Percentiles rank a stretch among this genome's conserved stretches.
Conservation (phyloP, 2,329 filamentous ascomycete genomes). For the Pestalotiopsis sp. region DNA sequence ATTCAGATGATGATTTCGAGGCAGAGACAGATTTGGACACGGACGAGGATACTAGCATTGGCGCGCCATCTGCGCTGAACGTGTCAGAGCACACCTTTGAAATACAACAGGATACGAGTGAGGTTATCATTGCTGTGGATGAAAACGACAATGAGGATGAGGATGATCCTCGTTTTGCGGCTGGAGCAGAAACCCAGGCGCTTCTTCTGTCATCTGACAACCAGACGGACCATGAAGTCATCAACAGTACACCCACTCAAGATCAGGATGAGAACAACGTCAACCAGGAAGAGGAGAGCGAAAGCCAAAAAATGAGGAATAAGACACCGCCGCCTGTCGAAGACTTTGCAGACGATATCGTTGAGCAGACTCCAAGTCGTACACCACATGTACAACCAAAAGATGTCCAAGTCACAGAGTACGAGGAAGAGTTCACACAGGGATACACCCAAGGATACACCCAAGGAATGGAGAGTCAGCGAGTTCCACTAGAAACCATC, state of each 20-base stretch:
- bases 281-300: not conserved
- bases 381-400: conserved; percentile 14
- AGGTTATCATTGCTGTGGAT: conserved; percentile 15
- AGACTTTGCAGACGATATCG: conserved; percentile 9
- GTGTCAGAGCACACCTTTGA: not conserved
- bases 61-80: conserved; percentile 10
- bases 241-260: conserved; percentile 2
- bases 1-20: conserved; percentile 13
- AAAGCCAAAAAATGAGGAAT: not conserved
- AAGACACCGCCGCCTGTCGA: not conserved
- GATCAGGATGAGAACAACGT: not conserved
- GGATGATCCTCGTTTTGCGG: conserved; percentile 18
- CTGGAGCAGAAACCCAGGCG: conserved; percentile 26
- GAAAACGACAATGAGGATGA: conserved; percentile 16
- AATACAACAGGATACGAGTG: conserved; percentile 5
- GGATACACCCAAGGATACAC: conserved; percentile 25
- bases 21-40: conserved; percentile 18
- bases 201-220: conserved; percentile 20
- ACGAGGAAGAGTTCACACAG: conserved; percentile 9
- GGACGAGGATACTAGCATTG: conserved; percentile 19
- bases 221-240: conserved; percentile 8
- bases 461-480: conserved; percentile 34
- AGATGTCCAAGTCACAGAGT: conserved; percentile 14
- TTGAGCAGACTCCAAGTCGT: conserved; percentile 17
- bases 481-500: conserved; percentile 31